Percentiles rank a stretch among this genome's conserved stretches.
Evolutionary conservation across 2,329 filamentous ascomycete species (phyloP).

Genomic region (Coleophoma eucalyptorum): DNA sequence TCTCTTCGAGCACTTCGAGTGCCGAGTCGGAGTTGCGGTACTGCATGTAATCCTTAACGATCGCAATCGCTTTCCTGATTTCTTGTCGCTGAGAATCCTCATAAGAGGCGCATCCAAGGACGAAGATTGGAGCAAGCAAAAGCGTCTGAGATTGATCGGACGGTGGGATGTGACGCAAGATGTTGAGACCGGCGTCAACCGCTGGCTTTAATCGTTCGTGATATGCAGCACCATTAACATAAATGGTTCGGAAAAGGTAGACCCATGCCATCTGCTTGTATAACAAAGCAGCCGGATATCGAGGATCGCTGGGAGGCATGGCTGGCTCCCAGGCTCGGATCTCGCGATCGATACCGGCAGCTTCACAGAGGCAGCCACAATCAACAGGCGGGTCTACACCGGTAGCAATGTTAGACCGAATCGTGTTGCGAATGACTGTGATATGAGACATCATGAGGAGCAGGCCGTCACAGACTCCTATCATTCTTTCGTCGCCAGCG

Average conservation of each 20-base stretch:
- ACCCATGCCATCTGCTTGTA: slow-evolving; percentile 67
- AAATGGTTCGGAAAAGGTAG: slow-evolving; percentile 58
- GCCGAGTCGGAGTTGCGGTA: slow-evolving; percentile 54
- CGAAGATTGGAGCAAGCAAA: slow-evolving; percentile 54
- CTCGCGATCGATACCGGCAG: slow-evolving; percentile 70
- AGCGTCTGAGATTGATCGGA: slow-evolving; percentile 57
- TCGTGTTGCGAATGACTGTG: slow-evolving; percentile 69
- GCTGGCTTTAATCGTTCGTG: slow-evolving; percentile 40
- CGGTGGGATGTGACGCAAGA: slow-evolving; percentile 52
- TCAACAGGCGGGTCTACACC: slow-evolving; percentile 66
- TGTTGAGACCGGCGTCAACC: slow-evolving; percentile 51
- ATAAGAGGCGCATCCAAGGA: slow-evolving; percentile 59
- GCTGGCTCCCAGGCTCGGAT: slow-evolving; percentile 71
- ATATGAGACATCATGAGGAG: slow-evolving; percentile 78
- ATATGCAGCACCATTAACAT: slow-evolving; percentile 19
- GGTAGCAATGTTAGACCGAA: slow-evolving; percentile 62
- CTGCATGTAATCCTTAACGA: slow-evolving; percentile 55
- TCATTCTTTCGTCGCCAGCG: slow-evolving; percentile 40
- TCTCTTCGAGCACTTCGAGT: slow-evolving; percentile 48
- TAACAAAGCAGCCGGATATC: slow-evolving; percentile 50
- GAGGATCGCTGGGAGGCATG: slow-evolving; percentile 54
- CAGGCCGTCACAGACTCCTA: slow-evolving; percentile 79
- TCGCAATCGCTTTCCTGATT: slow-evolving; percentile 44
- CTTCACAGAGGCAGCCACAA: slow-evolving; percentile 68
- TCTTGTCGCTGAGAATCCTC: slow-evolving; percentile 47